Conservation (phyloP, 2,329 filamentous ascomycete genomes). For the Elsinoe ampelina region DNA sequence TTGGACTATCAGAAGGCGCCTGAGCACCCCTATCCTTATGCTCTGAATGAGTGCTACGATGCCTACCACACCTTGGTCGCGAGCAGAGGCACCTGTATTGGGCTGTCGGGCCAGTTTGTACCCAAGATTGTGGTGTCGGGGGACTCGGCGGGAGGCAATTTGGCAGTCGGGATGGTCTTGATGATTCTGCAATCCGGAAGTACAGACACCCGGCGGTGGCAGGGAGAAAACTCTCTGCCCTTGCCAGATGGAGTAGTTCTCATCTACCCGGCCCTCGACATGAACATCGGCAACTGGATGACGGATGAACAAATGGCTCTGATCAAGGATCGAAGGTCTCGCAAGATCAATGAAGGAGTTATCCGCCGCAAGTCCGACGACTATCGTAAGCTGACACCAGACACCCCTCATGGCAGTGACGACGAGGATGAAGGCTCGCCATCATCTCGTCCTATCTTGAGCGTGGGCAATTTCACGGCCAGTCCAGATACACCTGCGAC, state of each 20-base stretch:
- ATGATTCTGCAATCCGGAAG: slow-evolving; percentile 66
- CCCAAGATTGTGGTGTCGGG: slow-evolving; percentile 66
- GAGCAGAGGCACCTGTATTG: slow-evolving; percentile 65
- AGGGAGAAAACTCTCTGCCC: slow-evolving; percentile 49
- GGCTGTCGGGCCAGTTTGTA: slow-evolving; percentile 55
- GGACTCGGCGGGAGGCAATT: slow-evolving; percentile 74
- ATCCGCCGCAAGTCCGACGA: slow-evolving; percentile 81
- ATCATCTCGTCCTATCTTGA: slow-evolving; percentile 20
- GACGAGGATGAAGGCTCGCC: slow-evolving; percentile 49
- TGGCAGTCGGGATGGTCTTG: slow-evolving; percentile 69
- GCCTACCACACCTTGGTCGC: slow-evolving; percentile 67
- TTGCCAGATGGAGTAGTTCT: slow-evolving; percentile 77
- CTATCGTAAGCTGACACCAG: slow-evolving; percentile 69
- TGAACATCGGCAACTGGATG: slow-evolving; percentile 99
- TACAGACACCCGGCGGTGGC: slow-evolving; percentile 44
- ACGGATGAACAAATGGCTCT: slow-evolving; percentile 94
- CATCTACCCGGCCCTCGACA: slow-evolving; percentile 83
- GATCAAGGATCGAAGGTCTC: slow-evolving; percentile 71
- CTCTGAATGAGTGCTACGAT: slow-evolving; percentile 79
- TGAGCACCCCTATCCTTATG: slow-evolving; percentile 76
- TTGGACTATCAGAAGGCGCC: slow-evolving; percentile 85
- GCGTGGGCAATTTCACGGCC: neutral
- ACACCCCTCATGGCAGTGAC: slow-evolving; percentile 73
- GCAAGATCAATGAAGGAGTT: slow-evolving; percentile 68
- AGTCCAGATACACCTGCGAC: slow-evolving; percentile 22